Percentiles rank a stretch among this genome's conserved stretches.
These are phyloP conservation scores for Drechslerella dactyloides DNA, from an alignment of 2,329 filamentous ascomycete genomes.

Conservation along the genomic window DNA sequence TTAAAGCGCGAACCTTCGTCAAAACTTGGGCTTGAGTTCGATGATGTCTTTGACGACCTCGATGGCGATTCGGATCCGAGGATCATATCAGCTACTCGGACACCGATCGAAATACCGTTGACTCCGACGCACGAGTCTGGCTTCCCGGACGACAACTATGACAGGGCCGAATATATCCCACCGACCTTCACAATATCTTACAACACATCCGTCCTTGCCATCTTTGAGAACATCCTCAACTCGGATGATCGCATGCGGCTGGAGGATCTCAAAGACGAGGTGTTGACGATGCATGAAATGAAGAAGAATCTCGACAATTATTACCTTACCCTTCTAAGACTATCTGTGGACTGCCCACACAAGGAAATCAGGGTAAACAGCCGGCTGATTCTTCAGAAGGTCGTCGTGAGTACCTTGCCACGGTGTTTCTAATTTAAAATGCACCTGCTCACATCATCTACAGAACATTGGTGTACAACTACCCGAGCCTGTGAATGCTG, in stretches of 20 bases:
- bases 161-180: conserved; percentile 34
- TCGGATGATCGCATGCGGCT: conserved; percentile 39
- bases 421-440: neutral
- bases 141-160: conserved; percentile 30
- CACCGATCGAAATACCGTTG: conserved; percentile 34
- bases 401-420: conserved; percentile 45
- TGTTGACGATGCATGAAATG: conserved; percentile 53
- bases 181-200: conserved; percentile 50
- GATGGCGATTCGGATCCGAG: conserved; percentile 45
- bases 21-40: conserved; percentile 44
- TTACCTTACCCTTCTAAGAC: conserved; percentile 52
- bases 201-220: conserved; percentile 25
- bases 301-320: conserved; percentile 54
- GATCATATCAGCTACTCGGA: conserved; percentile 35
- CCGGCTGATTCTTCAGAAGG: conserved; percentile 52
- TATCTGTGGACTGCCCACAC: conserved; percentile 53
- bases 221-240: conserved; percentile 34
- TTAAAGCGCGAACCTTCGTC: conserved; percentile 43
- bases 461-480: conserved; percentile 52
- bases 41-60: conserved; percentile 47
- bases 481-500: conserved; percentile 51
- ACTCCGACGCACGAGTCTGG: conserved; percentile 44
- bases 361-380: conserved; percentile 53
- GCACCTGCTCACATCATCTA: conserved; percentile 5
- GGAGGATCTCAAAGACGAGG: conserved; percentile 51